Base-by-base conservation (phyloP, 2,329 filamentous ascomycete genomes). In the Ophiosphaerella herpotricha region DNA sequence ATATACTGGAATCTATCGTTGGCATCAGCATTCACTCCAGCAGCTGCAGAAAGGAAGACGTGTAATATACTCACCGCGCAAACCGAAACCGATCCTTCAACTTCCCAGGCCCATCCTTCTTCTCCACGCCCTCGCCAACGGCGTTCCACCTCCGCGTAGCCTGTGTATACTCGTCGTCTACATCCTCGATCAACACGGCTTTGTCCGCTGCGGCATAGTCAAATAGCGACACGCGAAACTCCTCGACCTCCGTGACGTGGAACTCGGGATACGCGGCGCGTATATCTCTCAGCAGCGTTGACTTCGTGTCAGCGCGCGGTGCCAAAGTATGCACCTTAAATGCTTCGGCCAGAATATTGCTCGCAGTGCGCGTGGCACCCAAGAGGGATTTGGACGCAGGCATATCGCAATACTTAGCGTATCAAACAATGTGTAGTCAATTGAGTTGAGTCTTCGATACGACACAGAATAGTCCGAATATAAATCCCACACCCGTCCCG, bases 201-300 rank as follows among this genome's bases (percentile, higher is more conserved):
- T 63, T 61, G 16, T 53, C 61, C 4, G 57, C 52, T 29, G 45
- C 48, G 0, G 65, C 61, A 32, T 46, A 69, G n/a, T 69, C 63
- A 24, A 64, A 50, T 3, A 69, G 53, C 1, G 63, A 57, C 24
- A 55, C 46, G 2, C 31, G 18, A 4, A 24, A 29, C 21, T 50
- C 46, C 1, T 55, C 49, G 16, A 60, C 58, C 32, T 64, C 61
- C 7, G 66, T 68, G 41, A 68, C 58, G 33, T 67, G 64, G 40
- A 61, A 58, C 7, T 58, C 53, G 2, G 51, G 50, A 33, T 66
- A 66, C 3, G 38, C 39, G 18, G 58, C 47, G 24, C 64, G 65
- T 34, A 69, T 45, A 35, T 57, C 31, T 13, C 47, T 55, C 8
- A 67, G 40, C 7, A 57, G 39, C 2, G 44, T 46, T 0, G 53